Base-by-base conservation (phyloP, 257 asterid genomes). In the Ilex asprella region DNA sequence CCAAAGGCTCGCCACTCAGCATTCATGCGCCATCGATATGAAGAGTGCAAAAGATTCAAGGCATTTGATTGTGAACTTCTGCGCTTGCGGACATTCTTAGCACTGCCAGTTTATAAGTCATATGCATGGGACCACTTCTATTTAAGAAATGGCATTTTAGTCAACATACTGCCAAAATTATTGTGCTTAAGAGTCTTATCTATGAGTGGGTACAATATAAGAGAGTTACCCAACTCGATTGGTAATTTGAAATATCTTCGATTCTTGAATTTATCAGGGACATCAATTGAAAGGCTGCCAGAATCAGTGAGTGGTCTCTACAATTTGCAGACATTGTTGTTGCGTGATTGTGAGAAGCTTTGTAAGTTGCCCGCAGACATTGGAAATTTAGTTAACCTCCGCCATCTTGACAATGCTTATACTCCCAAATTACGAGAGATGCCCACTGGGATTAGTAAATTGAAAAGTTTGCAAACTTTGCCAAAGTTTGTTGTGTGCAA, bases 201-300 rank as follows among this genome's bases (percentile, higher is more conserved):
- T 0, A 0, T 21, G 27, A 21, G 1, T 21, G 27, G 1, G 27
- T 21, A 21, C 27, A 21, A 21, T 21, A 21, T 21, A 21, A 21
- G 27, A 0, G 27, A 21, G 27, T 21, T 21, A 21, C 27, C 27
- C 27, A 21, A 21, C 27, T 21, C 27, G 27, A 21, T 21, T 21
- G 27, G 27, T 1, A 1, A 21, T 21, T 21, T 21, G 27, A 21
- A 21, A 41, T 87, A 70, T 68, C 41, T 83, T 52, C 70, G 85
- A 61, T 83, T 78, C 67, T 78, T 81, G 47, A 78, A 83, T 67
- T 70, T 83, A 11, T 79, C 88, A 16, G 78, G 79, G 55, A 84
- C 86, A 60, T 70, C 75, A 6, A 76, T 84, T 16, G 53, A 59
- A 7, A 63, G 72, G 16, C 31, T 84, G 72, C 86, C 88, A 0